Base-by-base conservation (phyloP, 1,284 basidiomycete species). In the Dichomitus squalens region DNA sequence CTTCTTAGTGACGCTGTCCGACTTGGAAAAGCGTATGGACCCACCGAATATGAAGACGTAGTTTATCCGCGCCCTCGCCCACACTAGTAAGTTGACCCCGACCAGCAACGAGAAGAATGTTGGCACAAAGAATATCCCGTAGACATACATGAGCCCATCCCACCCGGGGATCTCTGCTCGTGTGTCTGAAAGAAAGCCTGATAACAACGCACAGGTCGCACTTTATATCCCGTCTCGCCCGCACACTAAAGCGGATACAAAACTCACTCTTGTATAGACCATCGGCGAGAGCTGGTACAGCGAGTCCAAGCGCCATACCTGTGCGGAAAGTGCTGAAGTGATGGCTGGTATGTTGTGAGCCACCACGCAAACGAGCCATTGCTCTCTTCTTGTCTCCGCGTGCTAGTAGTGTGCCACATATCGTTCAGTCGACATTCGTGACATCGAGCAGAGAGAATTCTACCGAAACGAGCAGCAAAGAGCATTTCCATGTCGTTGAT, bases 41-140 rank as follows among this genome's bases (percentile, higher is more conserved):
- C 52, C 56, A 91, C 90, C 87, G 66, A 98, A 96, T 51, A 98
- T 96, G 72, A 98, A 96, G 20, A 86, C 81, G 62, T 95, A 95
- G 71, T 96, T 97, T 68, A 97, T 93, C 43, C 92, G 79, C 4
- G 86, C 79, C 1, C 75, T 72, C 0, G 86, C 81, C 91, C 93
- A 98, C 0, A 88, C 90, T 16, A 87, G 67, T 9, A 98, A 66
- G 70, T 98, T 96, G 40, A 92, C 58, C 25, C 91, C 92, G 46
- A 98, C 85, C 0, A 97, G 76, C 33, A 96, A 67, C 0, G 85
- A 78, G 69, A 98, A 93, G 6, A 96, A 63, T 2, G 88, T 79
- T 0, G 95, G 94, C 3, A 97, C 73, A 51, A 87, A 77, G 31
- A 95, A 74, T 1, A 88, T 81, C 1, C 83, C 88, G 68, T 97